A percentile compares a stretch with the other conserved stretches of the same genome.
phyloP scores from a whole-genome alignment of 345 rosid genomes.

The Salix brachista region DNA sequence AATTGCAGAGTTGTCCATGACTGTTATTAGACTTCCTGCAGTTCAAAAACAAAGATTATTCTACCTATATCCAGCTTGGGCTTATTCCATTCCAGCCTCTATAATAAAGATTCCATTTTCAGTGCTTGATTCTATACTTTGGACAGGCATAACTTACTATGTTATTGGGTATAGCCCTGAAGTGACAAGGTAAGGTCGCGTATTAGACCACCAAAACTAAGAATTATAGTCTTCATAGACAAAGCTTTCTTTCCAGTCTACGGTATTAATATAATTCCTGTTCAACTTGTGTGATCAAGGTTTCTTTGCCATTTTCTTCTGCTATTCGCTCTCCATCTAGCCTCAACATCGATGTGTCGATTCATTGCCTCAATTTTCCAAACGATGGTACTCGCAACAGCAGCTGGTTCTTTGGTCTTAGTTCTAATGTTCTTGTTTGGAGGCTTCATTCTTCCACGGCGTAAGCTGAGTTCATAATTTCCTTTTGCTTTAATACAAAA shows the following conservation, averaged over 20 bases:
- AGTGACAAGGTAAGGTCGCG: constrained; percentile 28
- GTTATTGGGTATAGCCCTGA: constrained; percentile 50
- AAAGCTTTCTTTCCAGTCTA: neutral
- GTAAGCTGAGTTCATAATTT: neutral
- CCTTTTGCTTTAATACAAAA: neutral
- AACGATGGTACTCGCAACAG: neutral
- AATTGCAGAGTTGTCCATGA: constrained; percentile 42
- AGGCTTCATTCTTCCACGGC: neutral
- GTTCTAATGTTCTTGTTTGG: neutral
- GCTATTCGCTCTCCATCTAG: neutral
- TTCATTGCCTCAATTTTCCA: neutral
- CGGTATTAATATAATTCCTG: neutral
- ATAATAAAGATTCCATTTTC: constrained; percentile 44
- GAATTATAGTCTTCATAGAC: neutral
- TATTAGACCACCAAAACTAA: neutral
- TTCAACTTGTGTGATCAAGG: neutral
- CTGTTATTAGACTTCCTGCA: constrained; percentile 38
- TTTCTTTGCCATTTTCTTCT: neutral
- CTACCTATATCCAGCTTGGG: constrained; percentile 49
- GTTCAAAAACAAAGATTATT: constrained; percentile 44
- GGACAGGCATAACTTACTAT: constrained; percentile 48
- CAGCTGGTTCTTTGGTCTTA: neutral
- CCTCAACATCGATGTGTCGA: neutral
- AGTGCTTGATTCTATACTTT: constrained; percentile 31
- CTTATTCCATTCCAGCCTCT: constrained; percentile 44